Percentiles rank a stretch among this genome's conserved stretches.
Conservation (phyloP, 2,329 filamentous ascomycete genomes). For the Cladosporium sp. region DNA sequence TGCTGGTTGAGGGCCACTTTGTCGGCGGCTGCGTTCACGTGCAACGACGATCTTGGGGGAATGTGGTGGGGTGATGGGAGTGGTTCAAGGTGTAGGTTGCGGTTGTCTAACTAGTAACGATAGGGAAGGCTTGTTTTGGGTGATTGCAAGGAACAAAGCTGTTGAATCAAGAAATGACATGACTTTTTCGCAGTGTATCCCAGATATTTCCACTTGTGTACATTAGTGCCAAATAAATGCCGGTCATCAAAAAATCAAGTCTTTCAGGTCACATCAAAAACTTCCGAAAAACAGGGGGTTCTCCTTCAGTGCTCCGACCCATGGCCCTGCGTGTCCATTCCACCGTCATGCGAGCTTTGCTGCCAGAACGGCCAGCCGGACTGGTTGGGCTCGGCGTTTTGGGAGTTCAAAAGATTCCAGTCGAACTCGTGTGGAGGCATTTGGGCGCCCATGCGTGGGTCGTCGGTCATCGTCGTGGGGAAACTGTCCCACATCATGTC, state of each 20-base stretch:
- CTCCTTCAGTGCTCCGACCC: neutral
- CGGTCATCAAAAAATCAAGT: neutral
- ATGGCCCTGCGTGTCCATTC: neutral
- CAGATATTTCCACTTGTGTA: neutral
- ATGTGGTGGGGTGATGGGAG: neutral
- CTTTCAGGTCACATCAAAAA: too few relatives aligned
- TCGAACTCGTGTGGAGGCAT: constrained; percentile 10
- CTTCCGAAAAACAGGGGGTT: neutral
- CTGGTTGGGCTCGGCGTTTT: constrained; percentile 3
- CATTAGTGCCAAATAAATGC: neutral
- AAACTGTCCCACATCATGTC: constrained; percentile 23
- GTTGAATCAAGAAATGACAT: neutral
- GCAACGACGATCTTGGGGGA: neutral
- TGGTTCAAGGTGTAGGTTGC: neutral
- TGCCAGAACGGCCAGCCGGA: constrained; percentile 9
- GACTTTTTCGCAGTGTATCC: neutral
- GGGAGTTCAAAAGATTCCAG: constrained; percentile 6
- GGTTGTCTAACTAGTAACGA: neutral
- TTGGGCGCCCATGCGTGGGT: neutral
- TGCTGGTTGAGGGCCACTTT: neutral
- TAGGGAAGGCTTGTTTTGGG: too few relatives aligned
- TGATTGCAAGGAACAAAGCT: neutral
- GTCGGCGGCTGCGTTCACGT: neutral
- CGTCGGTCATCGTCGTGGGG: constrained; percentile 11
- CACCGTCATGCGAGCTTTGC: constrained; percentile 2